phyloP scores from a whole-genome alignment of 345 rosid species.

The Rhodamnia rubescens region DNA sequence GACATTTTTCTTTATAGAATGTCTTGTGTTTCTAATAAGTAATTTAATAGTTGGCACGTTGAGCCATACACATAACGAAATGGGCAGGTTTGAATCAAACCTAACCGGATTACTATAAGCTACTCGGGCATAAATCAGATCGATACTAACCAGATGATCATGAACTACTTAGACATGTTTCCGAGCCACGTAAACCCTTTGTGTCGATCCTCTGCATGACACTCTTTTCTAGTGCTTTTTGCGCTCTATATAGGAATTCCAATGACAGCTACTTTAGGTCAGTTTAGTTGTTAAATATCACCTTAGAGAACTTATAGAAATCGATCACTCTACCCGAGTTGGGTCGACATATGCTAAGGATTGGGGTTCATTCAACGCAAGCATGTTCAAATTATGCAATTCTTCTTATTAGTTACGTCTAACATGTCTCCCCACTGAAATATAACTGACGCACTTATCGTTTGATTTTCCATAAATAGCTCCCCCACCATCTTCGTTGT shows the following conservation, averaged over 20 bases:
- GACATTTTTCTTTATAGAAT: background rate
- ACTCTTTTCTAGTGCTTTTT: background rate
- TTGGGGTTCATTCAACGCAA: background rate
- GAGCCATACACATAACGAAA: background rate
- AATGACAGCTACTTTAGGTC: background rate
- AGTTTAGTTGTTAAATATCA: background rate
- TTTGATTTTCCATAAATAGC: background rate
- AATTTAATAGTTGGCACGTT: background rate
- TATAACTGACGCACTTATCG: background rate
- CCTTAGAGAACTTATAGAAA: background rate
- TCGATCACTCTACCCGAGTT: background rate
- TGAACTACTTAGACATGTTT: background rate
- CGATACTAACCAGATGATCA: background rate
- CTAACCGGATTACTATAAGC: background rate
- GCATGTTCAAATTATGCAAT: background rate
- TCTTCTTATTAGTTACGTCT: background rate
- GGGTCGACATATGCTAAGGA: background rate
- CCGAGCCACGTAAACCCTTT: background rate
- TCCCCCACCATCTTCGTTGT: background rate
- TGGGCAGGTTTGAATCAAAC: background rate
- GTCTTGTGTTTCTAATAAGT: background rate
- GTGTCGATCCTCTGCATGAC: background rate
- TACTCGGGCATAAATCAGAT: background rate
- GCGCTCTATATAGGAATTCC: background rate
- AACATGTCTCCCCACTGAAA: background rate